Percentiles rank a stretch among this genome's conserved stretches.
phyloP scores from a whole-genome alignment of 768 basidiomycete genomes.

The Mycena epipterygia region DNA sequence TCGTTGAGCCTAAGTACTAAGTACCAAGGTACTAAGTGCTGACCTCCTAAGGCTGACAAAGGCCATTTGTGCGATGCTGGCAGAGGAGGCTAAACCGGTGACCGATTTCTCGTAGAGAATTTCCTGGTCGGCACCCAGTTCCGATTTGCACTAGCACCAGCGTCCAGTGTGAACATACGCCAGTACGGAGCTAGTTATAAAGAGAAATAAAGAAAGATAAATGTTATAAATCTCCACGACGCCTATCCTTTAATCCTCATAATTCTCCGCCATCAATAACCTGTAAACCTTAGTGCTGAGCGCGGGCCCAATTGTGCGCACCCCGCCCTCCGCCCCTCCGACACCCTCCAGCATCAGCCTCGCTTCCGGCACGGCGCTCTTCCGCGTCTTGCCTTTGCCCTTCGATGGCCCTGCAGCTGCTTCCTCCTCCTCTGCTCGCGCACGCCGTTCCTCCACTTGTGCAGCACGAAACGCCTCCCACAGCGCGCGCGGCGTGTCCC shows the following conservation, averaged over 20 bases:
- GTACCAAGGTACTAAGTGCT: too few species aligned
- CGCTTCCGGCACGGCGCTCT: conserved; percentile 29
- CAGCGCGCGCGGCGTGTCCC: conserved; percentile 52
- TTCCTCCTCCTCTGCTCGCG: conserved; percentile 15
- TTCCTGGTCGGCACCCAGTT: too few species aligned
- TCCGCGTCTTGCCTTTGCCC: conserved; percentile 37
- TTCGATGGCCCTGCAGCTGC: conserved; percentile 15
- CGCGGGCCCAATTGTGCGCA: conserved; percentile 38
- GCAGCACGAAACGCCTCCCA: conserved; percentile 49
- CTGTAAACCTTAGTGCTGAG: conserved; percentile 36
- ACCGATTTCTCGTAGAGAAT: too few species aligned
- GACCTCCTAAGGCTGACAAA: too few species aligned
- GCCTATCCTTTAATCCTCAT: conserved; percentile 17
- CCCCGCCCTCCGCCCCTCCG: conserved; percentile 33
- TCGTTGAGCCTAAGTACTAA: too few species aligned
- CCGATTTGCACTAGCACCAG: too few species aligned
- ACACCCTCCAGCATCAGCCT: conserved; percentile 35
- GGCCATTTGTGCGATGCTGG: too few species aligned
- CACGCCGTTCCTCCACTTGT: conserved; percentile 35
- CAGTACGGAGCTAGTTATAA: too few species aligned
- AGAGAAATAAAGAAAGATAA: too few species aligned
- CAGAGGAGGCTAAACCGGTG: too few species aligned
- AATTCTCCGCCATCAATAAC: conserved; percentile 29
- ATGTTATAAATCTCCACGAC: too few species aligned
- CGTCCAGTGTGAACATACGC: too few species aligned